These are phyloP conservation scores for Boeremia lycopersici DNA, from an alignment of 2,329 filamentous ascomycete species.

Conservation along the genomic window DNA sequence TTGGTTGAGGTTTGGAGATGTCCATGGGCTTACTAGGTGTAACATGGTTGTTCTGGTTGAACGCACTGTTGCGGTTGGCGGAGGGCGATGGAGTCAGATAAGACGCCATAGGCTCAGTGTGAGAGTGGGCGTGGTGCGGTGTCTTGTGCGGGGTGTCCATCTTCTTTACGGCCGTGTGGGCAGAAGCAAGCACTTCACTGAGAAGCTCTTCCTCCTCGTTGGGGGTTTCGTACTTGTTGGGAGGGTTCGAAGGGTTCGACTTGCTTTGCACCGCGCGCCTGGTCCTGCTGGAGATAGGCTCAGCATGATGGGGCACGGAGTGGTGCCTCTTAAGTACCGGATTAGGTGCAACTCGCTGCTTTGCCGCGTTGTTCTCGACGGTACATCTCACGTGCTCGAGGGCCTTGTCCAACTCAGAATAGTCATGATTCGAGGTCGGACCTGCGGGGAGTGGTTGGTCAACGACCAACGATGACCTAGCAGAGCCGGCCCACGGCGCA, in stretches of 20 bases:
- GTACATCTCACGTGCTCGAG: constrained; percentile 66
- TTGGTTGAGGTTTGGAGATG: constrained; percentile 55
- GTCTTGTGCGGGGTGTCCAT: constrained; percentile 62
- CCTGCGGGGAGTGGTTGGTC: constrained; percentile 59
- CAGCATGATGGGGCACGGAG: constrained; percentile 50
- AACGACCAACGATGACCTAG: constrained; percentile 81
- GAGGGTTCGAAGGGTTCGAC: constrained; percentile 74
- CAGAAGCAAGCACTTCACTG: constrained; percentile 83
- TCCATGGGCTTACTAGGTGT: constrained; percentile 74
- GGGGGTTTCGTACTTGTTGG: constrained; percentile 88
- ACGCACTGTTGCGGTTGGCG: constrained; percentile 79
- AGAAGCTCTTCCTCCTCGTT: constrained; percentile 96
- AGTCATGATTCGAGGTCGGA: constrained; percentile 55
- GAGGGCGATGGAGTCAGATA: constrained; percentile 79
- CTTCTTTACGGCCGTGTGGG: constrained; percentile 74
- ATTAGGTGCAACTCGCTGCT: constrained; percentile 51
- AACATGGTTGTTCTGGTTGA: constrained; percentile 67
- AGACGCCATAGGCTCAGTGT: constrained; percentile 63
- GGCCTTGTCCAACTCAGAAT: constrained; percentile 66
- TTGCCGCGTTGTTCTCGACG: constrained; percentile 54
- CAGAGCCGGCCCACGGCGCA: constrained; percentile 79
- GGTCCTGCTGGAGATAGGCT: constrained; percentile 76
- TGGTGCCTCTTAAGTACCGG: constrained; percentile 57
- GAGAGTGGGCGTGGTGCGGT: constrained; percentile 62
- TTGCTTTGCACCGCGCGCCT: constrained; percentile 75